A percentile compares a stretch with the other conserved stretches of the same genome.
These are phyloP conservation scores for Cercospora sojina DNA, from an alignment of 2,329 filamentous ascomycete genomes.

Conservation along the genomic window DNA sequence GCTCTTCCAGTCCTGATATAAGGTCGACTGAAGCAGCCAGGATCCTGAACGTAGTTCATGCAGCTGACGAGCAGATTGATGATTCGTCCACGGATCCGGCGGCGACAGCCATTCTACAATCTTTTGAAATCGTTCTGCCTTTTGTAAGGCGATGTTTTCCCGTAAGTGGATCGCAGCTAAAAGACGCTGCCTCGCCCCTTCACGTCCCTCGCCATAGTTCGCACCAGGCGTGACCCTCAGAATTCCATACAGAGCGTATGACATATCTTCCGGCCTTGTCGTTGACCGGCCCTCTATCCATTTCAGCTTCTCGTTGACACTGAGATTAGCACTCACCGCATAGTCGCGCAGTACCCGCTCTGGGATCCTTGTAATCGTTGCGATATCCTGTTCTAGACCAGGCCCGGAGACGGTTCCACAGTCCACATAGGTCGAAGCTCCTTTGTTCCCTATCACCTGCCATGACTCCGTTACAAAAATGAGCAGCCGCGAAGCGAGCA, in stretches of 20 bases:
- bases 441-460: slow-evolving; percentile 30
- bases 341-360: slow-evolving; percentile 22
- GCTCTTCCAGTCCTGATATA: too few relatives aligned
- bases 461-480: slow-evolving; percentile 25
- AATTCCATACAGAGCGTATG: slow-evolving; percentile 25
- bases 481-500: slow-evolving; percentile 25
- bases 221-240: slow-evolving; percentile 19
- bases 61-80: not conserved
- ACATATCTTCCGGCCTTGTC: slow-evolving; percentile 21
- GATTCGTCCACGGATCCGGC: slow-evolving; percentile 27
- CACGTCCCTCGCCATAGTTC: slow-evolving; percentile 24
- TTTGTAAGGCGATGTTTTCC: slow-evolving; percentile 10
- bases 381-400: slow-evolving; percentile 15
- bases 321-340: slow-evolving; percentile 7
- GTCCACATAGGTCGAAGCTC: not conserved
- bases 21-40: too few relatives aligned
- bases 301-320: slow-evolving; percentile 19
- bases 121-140: slow-evolving; percentile 18
- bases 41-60: too few relatives aligned
- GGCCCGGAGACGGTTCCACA: slow-evolving; percentile 1
- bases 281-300: slow-evolving; percentile 27
- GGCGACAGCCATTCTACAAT: slow-evolving; percentile 24
- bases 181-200: slow-evolving; percentile 22
- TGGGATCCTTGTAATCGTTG: slow-evolving; percentile 16
- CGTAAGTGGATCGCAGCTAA: slow-evolving; percentile 10